Conservation (phyloP, 352 stramenopile genomes). For the Elongisporangium senticosum region DNA sequence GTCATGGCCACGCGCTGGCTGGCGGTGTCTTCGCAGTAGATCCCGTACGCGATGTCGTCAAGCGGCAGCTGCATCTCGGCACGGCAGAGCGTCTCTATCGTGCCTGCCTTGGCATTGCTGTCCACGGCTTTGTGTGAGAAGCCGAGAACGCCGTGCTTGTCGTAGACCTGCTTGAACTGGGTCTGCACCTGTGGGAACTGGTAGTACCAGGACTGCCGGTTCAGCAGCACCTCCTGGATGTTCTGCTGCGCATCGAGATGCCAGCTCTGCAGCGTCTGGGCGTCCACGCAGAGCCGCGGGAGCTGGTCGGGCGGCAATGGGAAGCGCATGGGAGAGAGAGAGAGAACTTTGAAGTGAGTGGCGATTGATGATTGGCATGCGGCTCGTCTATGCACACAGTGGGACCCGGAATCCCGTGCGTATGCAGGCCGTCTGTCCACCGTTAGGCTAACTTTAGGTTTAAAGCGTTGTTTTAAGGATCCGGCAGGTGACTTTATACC, state of each 20-base stretch:
- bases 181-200: not conserved
- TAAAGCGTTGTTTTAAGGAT: no score
- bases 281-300: not conserved
- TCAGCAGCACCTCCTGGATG: not conserved
- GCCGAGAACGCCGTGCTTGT: not conserved
- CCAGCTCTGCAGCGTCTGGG: not conserved
- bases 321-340: no score
- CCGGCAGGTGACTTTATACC: no score
- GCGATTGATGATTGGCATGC: no score
- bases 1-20: not conserved
- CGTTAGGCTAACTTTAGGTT: no score
- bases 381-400: no score
- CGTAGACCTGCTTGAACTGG: not conserved
- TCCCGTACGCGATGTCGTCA: conserved; percentile 49
- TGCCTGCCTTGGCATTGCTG: not conserved
- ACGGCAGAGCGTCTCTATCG: not conserved
- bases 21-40: conserved; percentile 28
- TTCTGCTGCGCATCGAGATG: not conserved
- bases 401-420: no score
- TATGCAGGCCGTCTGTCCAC: no score
- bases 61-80: conserved; percentile 10
- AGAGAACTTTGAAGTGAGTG: no score
- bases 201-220: not conserved
- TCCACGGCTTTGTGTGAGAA: not conserved
- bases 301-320: not conserved